These are phyloP conservation scores for Rhizophagus prolifer DNA, from an alignment of 192 early-diverging fungal species.

Conservation along the genomic window DNA sequence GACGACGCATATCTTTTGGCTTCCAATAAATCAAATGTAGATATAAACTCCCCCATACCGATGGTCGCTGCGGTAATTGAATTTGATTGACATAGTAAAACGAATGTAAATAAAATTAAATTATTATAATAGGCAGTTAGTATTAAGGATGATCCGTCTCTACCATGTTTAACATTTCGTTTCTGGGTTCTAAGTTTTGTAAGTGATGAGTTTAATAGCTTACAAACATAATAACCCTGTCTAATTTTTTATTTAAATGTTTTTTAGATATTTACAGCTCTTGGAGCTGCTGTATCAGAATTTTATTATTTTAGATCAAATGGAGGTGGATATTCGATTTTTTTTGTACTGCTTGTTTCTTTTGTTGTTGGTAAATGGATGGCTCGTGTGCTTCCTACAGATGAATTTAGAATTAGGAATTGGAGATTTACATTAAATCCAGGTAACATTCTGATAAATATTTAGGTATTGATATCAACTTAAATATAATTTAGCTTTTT, in stretches of 20 bases:
- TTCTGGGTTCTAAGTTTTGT: constrained; percentile 47
- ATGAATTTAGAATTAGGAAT: not conserved
- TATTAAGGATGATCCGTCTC: constrained; percentile 41
- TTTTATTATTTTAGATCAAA: constrained; percentile 35
- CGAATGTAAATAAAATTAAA: not conserved
- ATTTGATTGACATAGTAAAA: not conserved
- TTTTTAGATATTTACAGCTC: constrained; percentile 31
- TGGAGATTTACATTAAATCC: constrained; percentile 24
- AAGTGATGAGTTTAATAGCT: not conserved
- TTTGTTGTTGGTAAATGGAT: constrained; percentile 37
- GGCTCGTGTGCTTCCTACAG: constrained; percentile 18
- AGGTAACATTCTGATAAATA: not conserved
- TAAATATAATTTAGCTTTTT: not conserved
- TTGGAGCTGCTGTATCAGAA: constrained; percentile 35
- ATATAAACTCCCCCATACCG: not conserved
- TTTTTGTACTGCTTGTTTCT: constrained; percentile 37
- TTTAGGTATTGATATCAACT: not conserved
- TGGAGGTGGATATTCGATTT: constrained; percentile 28
- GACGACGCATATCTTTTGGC: not conserved
- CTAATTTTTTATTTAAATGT: not conserved
- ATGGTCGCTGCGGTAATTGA: constrained; percentile 12
- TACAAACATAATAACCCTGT: not conserved
- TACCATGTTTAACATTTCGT: constrained; percentile 51
- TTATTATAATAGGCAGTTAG: constrained; percentile 33
- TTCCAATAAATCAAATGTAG: not conserved